Conservation (phyloP, 2,329 filamentous ascomycete species). For the Lecanicillium sp. region DNA sequence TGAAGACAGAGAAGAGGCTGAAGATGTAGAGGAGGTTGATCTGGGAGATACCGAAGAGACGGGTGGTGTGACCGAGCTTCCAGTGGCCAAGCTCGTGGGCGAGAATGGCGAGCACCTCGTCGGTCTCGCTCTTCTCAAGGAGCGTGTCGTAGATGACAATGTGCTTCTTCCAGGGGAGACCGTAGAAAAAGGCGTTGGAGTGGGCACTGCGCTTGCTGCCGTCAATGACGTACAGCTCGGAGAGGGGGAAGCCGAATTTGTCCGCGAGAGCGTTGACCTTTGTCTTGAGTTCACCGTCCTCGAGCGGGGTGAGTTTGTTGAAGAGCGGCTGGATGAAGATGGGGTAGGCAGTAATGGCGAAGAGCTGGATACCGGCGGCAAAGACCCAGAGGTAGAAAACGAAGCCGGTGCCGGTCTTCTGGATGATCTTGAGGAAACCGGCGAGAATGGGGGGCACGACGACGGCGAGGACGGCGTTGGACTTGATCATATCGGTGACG, state of each 20-base stretch:
- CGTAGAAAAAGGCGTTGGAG: constrained; percentile 93
- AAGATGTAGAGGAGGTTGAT: constrained; percentile 96
- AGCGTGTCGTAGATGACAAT: constrained; percentile 99
- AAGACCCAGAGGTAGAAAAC: constrained; percentile 99
- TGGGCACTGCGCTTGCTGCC: constrained; percentile 82
- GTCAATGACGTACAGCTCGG: constrained; percentile 91
- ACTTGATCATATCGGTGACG: constrained; percentile 86
- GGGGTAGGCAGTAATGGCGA: constrained; percentile 94
- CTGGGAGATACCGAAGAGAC: constrained; percentile 79
- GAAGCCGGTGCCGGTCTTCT: constrained; percentile 88
- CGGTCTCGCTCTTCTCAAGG: constrained; percentile 86
- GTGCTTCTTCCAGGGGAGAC: constrained; percentile 98
- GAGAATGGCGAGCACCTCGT: constrained; percentile 91
- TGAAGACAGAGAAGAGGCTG: constrained; percentile 90
- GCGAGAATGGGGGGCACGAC: constrained; percentile 84
- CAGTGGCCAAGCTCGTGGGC: constrained; percentile 97
- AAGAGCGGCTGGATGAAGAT: constrained; percentile 91
- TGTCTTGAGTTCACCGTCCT: constrained; percentile 81
- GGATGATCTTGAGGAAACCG: constrained; percentile 87
- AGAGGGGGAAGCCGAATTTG: constrained; percentile 83
- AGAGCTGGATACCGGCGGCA: constrained; percentile 79
- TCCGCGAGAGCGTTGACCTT: constrained; percentile 78
- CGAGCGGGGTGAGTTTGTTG: constrained; percentile 93
- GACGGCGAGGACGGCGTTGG: constrained; percentile 71
- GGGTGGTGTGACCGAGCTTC: constrained; percentile 91